Percentiles rank a stretch among this genome's conserved stretches.
These are phyloP conservation scores for Schizophyllum amplum DNA, from an alignment of 1,284 basidiomycete genomes.

Conservation along the genomic window DNA sequence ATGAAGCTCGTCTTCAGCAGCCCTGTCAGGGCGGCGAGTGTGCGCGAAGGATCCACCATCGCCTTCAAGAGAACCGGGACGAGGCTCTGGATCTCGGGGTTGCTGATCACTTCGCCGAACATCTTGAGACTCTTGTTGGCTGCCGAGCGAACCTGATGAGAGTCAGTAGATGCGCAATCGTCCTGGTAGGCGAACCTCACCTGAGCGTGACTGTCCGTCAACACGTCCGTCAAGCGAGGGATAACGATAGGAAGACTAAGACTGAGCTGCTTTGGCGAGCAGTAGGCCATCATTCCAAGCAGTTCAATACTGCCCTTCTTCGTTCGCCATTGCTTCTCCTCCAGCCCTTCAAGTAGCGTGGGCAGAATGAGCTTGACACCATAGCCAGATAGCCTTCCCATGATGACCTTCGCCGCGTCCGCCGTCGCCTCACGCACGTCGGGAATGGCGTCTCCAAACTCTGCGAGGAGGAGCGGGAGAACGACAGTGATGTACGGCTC, in stretches of 20 bases:
- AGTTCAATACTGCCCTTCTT: constrained; percentile 98
- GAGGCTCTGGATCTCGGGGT: constrained; percentile 90
- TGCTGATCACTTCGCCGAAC: constrained; percentile 94
- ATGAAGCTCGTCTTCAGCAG: constrained; percentile 94
- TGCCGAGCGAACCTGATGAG: constrained; percentile 62
- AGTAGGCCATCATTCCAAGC: constrained; percentile 99
- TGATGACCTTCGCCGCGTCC: constrained; percentile 90
- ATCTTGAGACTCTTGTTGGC: constrained; percentile 96
- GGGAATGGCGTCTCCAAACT: constrained; percentile 84
- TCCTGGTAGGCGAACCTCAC: background rate
- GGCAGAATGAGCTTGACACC: constrained; percentile 95
- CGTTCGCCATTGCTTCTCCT: constrained; percentile 98
- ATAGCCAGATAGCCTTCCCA: constrained; percentile 92
- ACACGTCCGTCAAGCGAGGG: constrained; percentile 87
- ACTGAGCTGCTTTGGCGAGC: constrained; percentile 93
- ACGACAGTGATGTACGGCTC: constrained; percentile 92
- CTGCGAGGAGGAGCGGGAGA: constrained; percentile 78
- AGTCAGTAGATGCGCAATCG: no score
- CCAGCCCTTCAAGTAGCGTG: constrained; percentile 82
- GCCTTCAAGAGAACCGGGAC: constrained; percentile 94
- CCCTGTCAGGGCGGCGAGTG: constrained; percentile 73
- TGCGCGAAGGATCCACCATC: constrained; percentile 93
- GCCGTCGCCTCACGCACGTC: constrained; percentile 95
- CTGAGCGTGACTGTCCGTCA: constrained; percentile 97
- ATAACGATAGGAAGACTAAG: constrained; percentile 95